These are phyloP conservation scores for Pichia sp. DNA, from an alignment of 1,139 yeast genomes.

Conservation along the genomic window DNA sequence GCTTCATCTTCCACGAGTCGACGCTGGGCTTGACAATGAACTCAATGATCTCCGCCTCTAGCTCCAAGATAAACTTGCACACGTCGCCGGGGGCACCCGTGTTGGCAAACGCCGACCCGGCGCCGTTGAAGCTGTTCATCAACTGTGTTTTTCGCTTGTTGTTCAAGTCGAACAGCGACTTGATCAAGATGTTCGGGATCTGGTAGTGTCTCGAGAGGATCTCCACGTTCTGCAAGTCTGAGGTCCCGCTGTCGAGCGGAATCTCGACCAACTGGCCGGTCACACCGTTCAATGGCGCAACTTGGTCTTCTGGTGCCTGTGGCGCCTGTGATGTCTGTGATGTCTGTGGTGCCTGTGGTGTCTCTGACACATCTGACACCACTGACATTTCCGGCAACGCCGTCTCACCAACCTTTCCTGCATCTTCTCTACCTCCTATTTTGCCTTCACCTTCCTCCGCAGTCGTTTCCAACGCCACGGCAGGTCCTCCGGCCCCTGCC, in stretches of 20 bases:
- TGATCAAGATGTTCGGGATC: constrained; percentile 28
- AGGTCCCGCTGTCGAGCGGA: constrained; percentile 13
- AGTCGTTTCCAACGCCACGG: too few relatives aligned
- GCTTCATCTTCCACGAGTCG: constrained; percentile 45
- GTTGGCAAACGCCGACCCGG: neutral
- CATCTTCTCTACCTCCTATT: neutral
- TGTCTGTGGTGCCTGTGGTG: too few relatives aligned
- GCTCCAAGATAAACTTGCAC: constrained; percentile 42
- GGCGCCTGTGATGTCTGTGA: too few relatives aligned
- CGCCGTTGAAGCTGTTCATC: neutral
- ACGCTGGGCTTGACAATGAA: constrained; percentile 37
- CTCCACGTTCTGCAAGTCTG: constrained; percentile 7
- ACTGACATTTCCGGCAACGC: too few relatives aligned
- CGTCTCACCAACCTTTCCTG: neutral
- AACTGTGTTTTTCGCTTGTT: constrained; percentile 18
- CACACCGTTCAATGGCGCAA: too few relatives aligned
- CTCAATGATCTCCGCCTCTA: constrained; percentile 46
- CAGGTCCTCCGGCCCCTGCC: too few relatives aligned
- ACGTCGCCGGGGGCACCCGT: constrained; percentile 18
- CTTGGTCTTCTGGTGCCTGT: too few relatives aligned
- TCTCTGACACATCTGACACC: neutral
- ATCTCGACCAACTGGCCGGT: constrained; percentile 7
- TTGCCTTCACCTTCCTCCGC: neutral
- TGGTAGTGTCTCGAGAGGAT: constrained; percentile 21
- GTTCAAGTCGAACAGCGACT: constrained; percentile 29